Evolutionary conservation across 805 yeast species (phyloP).

Genomic region (Saccharomyces jurei): DNA sequence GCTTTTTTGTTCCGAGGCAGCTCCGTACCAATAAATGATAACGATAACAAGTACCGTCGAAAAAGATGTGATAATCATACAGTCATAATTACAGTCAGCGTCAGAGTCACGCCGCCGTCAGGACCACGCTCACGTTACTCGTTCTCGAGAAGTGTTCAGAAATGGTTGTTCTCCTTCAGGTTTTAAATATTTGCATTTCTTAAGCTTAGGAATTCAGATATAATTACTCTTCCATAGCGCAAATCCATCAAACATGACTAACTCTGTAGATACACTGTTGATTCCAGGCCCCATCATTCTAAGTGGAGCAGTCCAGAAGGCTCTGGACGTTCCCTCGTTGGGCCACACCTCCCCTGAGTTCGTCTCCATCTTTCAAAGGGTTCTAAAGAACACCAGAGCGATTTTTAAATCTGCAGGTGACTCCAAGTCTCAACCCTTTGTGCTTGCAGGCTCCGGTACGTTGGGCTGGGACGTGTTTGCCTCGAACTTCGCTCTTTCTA

Average conservation of each 20-base stretch:
- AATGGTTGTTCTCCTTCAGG: neutral
- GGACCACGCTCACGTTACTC: neutral
- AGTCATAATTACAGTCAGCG: neutral
- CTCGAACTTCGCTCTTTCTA: constrained; percentile 49
- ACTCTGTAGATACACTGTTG: constrained; percentile 34
- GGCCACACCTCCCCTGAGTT: constrained; percentile 90
- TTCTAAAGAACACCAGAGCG: constrained; percentile 57
- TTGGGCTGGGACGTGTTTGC: constrained; percentile 91
- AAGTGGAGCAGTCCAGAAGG: constrained; percentile 67
- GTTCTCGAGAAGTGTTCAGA: neutral
- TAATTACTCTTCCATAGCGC: neutral
- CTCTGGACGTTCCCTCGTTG: constrained; percentile 75
- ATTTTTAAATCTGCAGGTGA: constrained; percentile 60
- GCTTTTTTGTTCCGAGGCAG: neutral
- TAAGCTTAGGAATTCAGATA: neutral
- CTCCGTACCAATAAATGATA: neutral
- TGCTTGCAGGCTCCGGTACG: constrained; percentile 86
- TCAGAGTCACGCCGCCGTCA: neutral
- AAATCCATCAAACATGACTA: neutral
- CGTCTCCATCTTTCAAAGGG: constrained; percentile 60
- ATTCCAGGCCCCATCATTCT: constrained; percentile 87
- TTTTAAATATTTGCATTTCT: neutral
- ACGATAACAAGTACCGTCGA: neutral
- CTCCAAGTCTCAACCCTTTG: constrained; percentile 58
- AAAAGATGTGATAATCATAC: neutral